phyloP scores from a whole-genome alignment of 306 rosid species.

The Corylus avellana region DNA sequence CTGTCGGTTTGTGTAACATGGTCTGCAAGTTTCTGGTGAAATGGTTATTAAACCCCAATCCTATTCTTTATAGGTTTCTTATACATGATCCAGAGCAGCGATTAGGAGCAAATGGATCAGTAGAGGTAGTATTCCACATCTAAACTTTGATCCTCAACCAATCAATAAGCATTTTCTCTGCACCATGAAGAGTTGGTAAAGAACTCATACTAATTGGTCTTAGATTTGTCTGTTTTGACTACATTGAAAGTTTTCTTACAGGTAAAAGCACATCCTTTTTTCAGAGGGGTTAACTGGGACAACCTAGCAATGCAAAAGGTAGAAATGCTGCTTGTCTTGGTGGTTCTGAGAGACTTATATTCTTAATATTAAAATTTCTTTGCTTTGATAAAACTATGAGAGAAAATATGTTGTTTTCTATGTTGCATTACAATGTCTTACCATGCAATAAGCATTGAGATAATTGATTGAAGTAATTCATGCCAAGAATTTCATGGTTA shows the following conservation, averaged over 20 bases:
- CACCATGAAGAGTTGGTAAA: not conserved
- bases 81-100: slow-evolving; percentile 5
- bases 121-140: not conserved
- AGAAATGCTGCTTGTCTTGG: not conserved
- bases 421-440: not conserved
- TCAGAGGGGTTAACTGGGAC: slow-evolving; percentile 13
- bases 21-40: not conserved
- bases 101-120: slow-evolving; percentile 12
- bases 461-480: not conserved
- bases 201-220: not conserved
- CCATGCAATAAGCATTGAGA: not conserved
- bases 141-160: not conserved
- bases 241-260: not conserved
- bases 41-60: not conserved
- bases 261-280: slow-evolving; percentile 14
- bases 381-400: not conserved
- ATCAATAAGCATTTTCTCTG: not conserved
- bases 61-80: slow-evolving; percentile 11
- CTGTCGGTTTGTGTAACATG: not conserved
- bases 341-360: not conserved
- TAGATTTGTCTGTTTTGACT: not conserved
- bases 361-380: not conserved
- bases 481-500: not conserved
- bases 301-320: slow-evolving; percentile 14
- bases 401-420: not conserved